Conservation (phyloP, 2,329 filamentous ascomycete genomes). For the Exserohilum turcica region DNA sequence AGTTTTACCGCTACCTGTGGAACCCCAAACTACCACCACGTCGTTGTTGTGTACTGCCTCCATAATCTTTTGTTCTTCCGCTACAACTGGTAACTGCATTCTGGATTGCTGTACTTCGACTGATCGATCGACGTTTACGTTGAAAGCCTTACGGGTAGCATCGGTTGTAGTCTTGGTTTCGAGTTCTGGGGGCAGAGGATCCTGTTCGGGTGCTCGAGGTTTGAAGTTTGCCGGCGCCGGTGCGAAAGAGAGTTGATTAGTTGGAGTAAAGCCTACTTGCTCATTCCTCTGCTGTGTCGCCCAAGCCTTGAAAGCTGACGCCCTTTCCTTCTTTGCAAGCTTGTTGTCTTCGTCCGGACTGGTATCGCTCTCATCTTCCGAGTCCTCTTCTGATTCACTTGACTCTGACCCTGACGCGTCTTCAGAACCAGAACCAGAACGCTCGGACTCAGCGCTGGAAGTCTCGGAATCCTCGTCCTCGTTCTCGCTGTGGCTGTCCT, state of each 20-base stretch:
- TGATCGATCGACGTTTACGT: slow-evolving; percentile 71
- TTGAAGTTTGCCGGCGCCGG: slow-evolving; percentile 67
- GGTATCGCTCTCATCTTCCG: slow-evolving; percentile 41
- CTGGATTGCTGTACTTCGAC: slow-evolving; percentile 78
- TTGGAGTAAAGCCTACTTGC: slow-evolving; percentile 71
- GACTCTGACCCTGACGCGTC: slow-evolving; percentile 23
- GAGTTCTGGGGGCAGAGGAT: slow-evolving; percentile 71
- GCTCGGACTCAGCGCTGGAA: slow-evolving; percentile 16
- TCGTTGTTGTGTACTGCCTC: slow-evolving; percentile 93
- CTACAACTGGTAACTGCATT: slow-evolving; percentile 83
- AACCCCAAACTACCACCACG: slow-evolving; percentile 88
- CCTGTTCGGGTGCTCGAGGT: slow-evolving; percentile 70
- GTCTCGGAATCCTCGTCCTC: slow-evolving; percentile 28
- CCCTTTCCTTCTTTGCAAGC: slow-evolving; percentile 50
- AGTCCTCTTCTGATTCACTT: slow-evolving; percentile 23
- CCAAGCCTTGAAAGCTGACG: slow-evolving; percentile 90
- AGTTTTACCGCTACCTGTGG: slow-evolving; percentile 96
- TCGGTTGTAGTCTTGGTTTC: slow-evolving; percentile 61
- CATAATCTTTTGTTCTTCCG: slow-evolving; percentile 97
- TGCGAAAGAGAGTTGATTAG: slow-evolving; percentile 44
- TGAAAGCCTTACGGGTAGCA: slow-evolving; percentile 72
- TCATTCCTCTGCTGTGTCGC: slow-evolving; percentile 85
- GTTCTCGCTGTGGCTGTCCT: slow-evolving; percentile 31
- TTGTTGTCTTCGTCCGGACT: slow-evolving; percentile 46
- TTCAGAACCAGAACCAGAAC: slow-evolving; percentile 7